Evolutionary conservation across 139 green algal species (phyloP).

Genomic region (Dunaliella primolecta): DNA sequence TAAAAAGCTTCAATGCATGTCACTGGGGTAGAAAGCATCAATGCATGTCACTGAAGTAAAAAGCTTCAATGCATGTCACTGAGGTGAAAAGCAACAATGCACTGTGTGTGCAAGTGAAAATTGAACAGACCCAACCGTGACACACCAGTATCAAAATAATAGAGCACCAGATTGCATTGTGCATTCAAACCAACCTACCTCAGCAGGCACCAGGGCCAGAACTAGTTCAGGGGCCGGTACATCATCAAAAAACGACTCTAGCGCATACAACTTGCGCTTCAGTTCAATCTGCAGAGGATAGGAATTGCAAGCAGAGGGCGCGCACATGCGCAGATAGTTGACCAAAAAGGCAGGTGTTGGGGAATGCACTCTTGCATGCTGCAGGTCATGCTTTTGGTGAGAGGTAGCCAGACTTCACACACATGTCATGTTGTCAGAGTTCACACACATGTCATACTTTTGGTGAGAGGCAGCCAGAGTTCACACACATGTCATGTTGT

Average conservation of each 20-base stretch:
- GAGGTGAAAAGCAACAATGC: no score
- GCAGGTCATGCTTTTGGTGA: neutral
- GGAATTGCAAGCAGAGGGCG: neutral
- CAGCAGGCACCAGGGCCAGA: slow-evolving; percentile 36
- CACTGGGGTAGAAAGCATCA: no score
- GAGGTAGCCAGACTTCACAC: neutral
- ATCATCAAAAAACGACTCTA: slow-evolving; percentile 35
- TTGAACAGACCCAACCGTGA: no score
- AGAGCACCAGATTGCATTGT: no score
- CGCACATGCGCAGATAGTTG: neutral
- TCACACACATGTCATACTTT: neutral
- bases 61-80: no score
- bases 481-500: neutral
- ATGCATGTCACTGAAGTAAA: no score
- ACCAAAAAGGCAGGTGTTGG: neutral
- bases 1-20: no score
- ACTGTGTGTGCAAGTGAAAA: no score
- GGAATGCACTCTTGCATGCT: neutral
- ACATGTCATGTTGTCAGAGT: neutral
- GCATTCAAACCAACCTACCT: no score
- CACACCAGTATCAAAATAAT: no score
- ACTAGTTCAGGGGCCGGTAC: slow-evolving; percentile 33
- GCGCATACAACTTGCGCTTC: slow-evolving; percentile 18
- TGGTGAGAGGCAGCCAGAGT: neutral
- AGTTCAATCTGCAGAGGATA: slow-evolving; percentile 22